Percentiles rank a stretch among this genome's conserved stretches.
Evolutionary conservation across 148 eudicot species (phyloP).

Genomic region (Drosera capensis): DNA sequence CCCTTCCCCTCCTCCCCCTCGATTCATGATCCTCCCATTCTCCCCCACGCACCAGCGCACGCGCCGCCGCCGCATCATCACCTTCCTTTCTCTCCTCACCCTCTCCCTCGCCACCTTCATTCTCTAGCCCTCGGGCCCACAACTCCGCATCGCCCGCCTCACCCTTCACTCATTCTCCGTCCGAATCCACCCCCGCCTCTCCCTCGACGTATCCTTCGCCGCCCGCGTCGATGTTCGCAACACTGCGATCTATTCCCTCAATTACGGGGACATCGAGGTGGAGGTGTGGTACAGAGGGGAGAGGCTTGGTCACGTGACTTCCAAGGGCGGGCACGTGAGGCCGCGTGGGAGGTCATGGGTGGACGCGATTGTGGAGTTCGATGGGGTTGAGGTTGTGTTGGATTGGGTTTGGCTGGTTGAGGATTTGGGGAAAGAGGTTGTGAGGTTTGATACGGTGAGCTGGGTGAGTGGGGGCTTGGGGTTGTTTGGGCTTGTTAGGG

Average conservation of each 20-base stretch:
- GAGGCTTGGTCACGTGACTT: constrained; percentile 40
- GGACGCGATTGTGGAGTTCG: constrained; percentile 33
- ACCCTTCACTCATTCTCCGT: constrained; percentile 20
- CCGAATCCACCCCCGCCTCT: constrained; percentile 23
- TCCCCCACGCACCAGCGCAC: constrained; percentile 9
- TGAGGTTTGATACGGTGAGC: constrained; percentile 41
- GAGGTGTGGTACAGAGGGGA: constrained; percentile 51
- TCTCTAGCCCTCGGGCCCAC: constrained; percentile 54
- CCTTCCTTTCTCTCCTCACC: constrained; percentile 16
- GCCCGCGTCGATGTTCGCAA: constrained; percentile 35
- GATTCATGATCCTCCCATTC: constrained; percentile 28
- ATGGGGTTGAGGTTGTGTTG: constrained; percentile 24
- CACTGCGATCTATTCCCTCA: constrained; percentile 27
- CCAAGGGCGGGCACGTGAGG: constrained; percentile 27
- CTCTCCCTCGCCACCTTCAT: constrained; percentile 19
- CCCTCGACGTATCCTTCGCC: constrained; percentile 34
- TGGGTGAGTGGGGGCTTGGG: constrained; percentile 35
- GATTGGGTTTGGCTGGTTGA: constrained; percentile 36
- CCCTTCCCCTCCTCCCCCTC: constrained; percentile 11
- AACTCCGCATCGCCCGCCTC: constrained; percentile 29
- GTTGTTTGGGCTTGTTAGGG: no score
- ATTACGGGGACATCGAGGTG: constrained; percentile 21
- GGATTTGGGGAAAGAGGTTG: constrained; percentile 40
- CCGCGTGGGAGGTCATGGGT: constrained; percentile 46
- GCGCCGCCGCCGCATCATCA: constrained; percentile 13